These are phyloP conservation scores for Rhizophagus sp. DNA, from an alignment of 192 early-diverging fungal species.

Conservation along the genomic window DNA sequence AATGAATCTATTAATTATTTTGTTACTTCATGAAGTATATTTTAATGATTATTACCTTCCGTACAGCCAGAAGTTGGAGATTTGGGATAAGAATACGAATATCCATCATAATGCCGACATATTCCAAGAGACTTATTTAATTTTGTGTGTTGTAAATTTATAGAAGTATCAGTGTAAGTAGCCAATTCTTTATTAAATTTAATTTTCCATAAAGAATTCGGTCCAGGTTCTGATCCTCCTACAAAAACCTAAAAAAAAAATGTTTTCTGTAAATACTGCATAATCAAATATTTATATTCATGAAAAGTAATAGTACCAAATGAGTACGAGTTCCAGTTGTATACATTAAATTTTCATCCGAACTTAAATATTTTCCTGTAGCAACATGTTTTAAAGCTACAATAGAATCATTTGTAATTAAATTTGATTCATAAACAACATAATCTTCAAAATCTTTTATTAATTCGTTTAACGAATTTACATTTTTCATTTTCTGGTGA, in stretches of 20 bases:
- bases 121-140: neutral
- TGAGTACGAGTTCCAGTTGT: no score
- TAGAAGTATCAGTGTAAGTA: neutral
- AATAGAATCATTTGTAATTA: no score
- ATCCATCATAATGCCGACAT: no score
- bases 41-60: neutral
- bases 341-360: no score
- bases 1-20: no score
- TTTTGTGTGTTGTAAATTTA: neutral
- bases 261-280: no score
- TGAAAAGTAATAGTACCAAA: no score
- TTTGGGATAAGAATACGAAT: neutral
- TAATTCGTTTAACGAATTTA: neutral
- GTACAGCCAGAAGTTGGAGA: neutral
- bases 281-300: no score
- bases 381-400: no score
- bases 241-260: neutral
- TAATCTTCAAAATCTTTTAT: neutral
- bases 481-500: neutral
- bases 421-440: no score
- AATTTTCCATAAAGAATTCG: neutral
- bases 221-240: no score
- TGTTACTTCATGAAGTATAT: no score
- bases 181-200: neutral
- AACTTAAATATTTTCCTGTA: neutral